A percentile compares a stretch with the other conserved stretches of the same genome.
Evolutionary conservation across 2,329 filamentous ascomycete species (phyloP).

Genomic region (Drechslerella coelobrocha): DNA sequence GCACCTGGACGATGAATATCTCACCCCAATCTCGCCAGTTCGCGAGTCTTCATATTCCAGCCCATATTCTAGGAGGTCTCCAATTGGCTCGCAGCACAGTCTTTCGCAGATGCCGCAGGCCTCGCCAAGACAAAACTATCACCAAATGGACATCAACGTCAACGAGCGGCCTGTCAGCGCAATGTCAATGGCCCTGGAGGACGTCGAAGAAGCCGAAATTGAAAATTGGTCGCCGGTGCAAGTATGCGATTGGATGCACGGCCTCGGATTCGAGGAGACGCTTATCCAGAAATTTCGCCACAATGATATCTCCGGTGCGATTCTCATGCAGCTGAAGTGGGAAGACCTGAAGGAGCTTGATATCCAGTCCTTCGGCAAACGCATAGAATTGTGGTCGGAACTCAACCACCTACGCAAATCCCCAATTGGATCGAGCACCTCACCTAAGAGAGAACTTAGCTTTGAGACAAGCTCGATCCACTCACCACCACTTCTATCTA

Average conservation of each 20-base stretch:
- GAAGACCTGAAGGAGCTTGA: constrained; percentile 83
- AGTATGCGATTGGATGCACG: constrained; percentile 85
- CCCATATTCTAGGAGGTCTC: constrained; percentile 57
- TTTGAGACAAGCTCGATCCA: constrained; percentile 44
- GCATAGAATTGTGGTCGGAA: constrained; percentile 80
- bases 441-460: constrained; percentile 45
- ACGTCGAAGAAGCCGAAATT: constrained; percentile 68
- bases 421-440: constrained; percentile 37
- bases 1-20: constrained; percentile 62
- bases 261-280: constrained; percentile 76
- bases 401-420: constrained; percentile 70
- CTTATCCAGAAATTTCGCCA: constrained; percentile 84
- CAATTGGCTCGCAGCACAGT: constrained; percentile 58
- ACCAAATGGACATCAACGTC: constrained; percentile 57
- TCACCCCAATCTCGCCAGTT: constrained; percentile 64
- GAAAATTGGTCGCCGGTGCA: constrained; percentile 75
- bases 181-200: constrained; percentile 62
- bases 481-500: constrained; percentile 47
- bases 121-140: constrained; percentile 51
- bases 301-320: constrained; percentile 89
- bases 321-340: constrained; percentile 88
- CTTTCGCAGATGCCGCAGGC: constrained; percentile 55
- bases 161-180: constrained; percentile 62
- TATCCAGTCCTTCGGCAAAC: constrained; percentile 80
- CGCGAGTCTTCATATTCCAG: constrained; percentile 62